Evolutionary conservation across 441 rosid species (phyloP), one percentile per base, ranked within the genome.

Genomic region (Euphorbia celastroides): DNA sequence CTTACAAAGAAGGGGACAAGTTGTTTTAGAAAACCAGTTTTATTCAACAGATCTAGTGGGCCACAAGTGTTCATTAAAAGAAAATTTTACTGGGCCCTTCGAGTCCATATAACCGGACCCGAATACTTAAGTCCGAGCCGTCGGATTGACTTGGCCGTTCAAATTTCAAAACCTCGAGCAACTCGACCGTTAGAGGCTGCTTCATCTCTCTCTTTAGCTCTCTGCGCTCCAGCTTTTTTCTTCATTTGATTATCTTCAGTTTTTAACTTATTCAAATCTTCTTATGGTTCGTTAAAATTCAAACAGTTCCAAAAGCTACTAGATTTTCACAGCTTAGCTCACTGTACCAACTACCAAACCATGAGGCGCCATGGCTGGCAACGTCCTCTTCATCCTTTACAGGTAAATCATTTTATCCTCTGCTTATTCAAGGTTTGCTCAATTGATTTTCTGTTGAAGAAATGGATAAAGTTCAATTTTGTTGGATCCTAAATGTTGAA

Each of bases 291-390:
- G 16, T 68, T 77, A 55, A 72, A 41, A 67, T 34, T 30, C 55
- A n/a, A 26, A 25, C 57, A 28, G 30, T 23, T 63, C 46, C 26
- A 65, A 60, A 61, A 74, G 64, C 72, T 56, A 55, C 46, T 14
- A 19, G 52, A 60, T 30, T 56, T 1, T 36, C 44, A 5, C 36
- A 6, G 61, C 34, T 55, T 23, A 19, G 3, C 31, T 55, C 56
- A 67, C n/a, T n/a, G n/a, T n/a, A n/a, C n/a, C n/a, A n/a, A n/a
- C n/a, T n/a, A n/a, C n/a, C n/a, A 67, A 51, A 77, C 60, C 72
- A 76, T 64, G 75, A 81, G 90, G 71, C 91, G 88, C 85, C 96
- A 93, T 79, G 98, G 98, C 64, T 93, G 97, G 97, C 92, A 93
- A 80, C 84, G 86, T 42, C 99, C 97, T 56, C 74, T 91, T 60